Evolutionary conservation across 768 basidiomycete species (phyloP), one percentile per base, ranked within the genome.

Genomic region (Tricholoma bakamatsutake): DNA sequence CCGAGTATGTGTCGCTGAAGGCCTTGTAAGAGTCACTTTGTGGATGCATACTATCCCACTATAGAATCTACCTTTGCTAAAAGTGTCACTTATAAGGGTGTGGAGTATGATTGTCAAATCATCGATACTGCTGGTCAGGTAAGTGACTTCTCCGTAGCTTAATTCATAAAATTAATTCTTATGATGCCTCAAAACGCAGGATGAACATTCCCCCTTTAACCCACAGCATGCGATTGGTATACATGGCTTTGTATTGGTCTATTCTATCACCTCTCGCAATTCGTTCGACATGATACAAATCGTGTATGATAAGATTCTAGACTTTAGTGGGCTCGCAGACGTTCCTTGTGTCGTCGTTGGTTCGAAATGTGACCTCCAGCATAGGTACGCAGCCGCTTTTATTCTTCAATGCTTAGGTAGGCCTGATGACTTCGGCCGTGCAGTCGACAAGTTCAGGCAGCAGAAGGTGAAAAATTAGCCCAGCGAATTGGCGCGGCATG

Each of bases 41-140:
- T 88, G 69, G 94, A 96, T 58, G 79, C 87, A 7, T 98, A 98
- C 76, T 94, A 93, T 74, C 96, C 96, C 37, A 98, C 94, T 50
- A 96, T 96, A 66, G 95, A 98, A 72, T 84, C 80, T 62, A 92
- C 88, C 11, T 89, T 87, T 69, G 79, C 84, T 51, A 97, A 96
- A 79, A 85, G 79, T 57, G 84, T 98, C 65, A 81, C 80, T 56
- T 88, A 90, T 76, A 91, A 90, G 54, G 95, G 94, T 50, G 79
- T 87, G 31, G 92, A 95, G 65, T 98, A 94, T 66, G 88, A 93
- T 58, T 95, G 94, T 73, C 93, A 96, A 73, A 95, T 98, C 74
- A 92, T 98, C 64, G 96, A 98, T 70, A 96, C 93, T 60, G 96
- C 96, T 50, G 96, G 96, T 28, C 96, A 98, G 84, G 94, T 92